Evolutionary conservation across 2,329 filamentous ascomycete species (phyloP), one percentile per base, ranked within the genome.

Genomic region (Stemphylium vesicarium): DNA sequence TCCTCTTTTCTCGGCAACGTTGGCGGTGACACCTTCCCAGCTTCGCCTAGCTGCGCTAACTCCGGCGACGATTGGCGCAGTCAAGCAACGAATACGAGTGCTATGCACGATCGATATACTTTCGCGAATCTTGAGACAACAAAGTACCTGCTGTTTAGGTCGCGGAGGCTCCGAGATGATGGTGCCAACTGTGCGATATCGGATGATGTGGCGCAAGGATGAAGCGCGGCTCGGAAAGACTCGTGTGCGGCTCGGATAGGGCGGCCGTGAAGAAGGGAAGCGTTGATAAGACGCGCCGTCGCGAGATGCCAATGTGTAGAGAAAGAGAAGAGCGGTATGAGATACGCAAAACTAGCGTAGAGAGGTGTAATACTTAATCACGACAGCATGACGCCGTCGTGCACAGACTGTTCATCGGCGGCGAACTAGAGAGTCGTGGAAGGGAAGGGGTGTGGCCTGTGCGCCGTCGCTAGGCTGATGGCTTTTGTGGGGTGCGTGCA

Each of bases 11-110:
- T 59, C 56, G 65, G 60, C 58, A 60, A 56, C 44, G 50, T 42
- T 47, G 32, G 56, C 56, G 45, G 60, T 70, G 59, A 33, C 69
- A 72, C 70, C 70, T 73, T 71, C 70, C 69, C 24, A 44, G 49
- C 67, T 51, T 44, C 50, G 66, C 53, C 57, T 72, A 72, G 68
- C 56, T 40, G 42, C 46, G 20, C 24, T 6, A 31, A 36, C 16
- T 39, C 38, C 20, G 33, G 43, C 18, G 48, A 42, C 41, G 49
- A 47, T 54, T 57, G 59, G 54, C 53, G 50, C 57, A 13, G 43
- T 32, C 31, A 44, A 47, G 46, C 44, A 53, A 54, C 56, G 53
- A 56, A 64, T 61, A 56, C 54, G 53, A 56, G 33, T 11, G 37
- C 38, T 58, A 62, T 55, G 56, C 55, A 60, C 56, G 56, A 65